Percentiles rank a stretch among this genome's conserved stretches.
phyloP scores from a whole-genome alignment of 805 yeast genomes.

The Candida mattraensis region DNA sequence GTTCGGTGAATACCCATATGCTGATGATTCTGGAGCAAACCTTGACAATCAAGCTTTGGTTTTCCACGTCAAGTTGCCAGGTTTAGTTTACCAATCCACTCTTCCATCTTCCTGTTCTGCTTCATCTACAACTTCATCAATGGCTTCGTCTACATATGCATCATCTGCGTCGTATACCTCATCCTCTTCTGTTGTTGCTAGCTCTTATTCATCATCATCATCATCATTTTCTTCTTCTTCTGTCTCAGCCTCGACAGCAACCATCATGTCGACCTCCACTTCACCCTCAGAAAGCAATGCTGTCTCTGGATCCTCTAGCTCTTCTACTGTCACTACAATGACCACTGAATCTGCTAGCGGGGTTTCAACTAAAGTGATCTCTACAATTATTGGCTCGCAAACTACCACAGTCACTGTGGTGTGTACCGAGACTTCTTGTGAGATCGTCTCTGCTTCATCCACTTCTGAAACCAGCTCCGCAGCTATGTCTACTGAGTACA shows the following conservation, averaged over 20 bases:
- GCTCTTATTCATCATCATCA: no score
- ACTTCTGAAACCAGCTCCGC: no score
- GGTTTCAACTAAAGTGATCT: not conserved
- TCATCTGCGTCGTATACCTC: no score
- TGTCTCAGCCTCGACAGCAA: constrained; percentile 7
- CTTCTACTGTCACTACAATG: not conserved
- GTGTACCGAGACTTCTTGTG: constrained; percentile 4
- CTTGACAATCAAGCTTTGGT: constrained; percentile 33
- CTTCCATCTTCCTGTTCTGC: constrained; percentile 1
- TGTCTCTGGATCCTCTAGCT: constrained; percentile 2
- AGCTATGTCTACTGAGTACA: constrained; percentile 1
- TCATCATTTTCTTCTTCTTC: no score
- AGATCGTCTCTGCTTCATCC: constrained; percentile 1
- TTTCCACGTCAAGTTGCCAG: constrained; percentile 31
- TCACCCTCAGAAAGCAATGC: no score
- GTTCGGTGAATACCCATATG: constrained; percentile 27
- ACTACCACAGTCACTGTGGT: constrained; percentile 3
- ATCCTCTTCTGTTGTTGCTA: no score
- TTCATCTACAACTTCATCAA: constrained; percentile 6
- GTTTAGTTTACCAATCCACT: constrained; percentile 11
- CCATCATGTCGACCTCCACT: constrained; percentile 3
- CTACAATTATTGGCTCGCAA: constrained; percentile 1
- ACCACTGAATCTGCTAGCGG: constrained; percentile 1
- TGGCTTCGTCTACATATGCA: no score
- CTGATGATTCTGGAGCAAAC: constrained; percentile 26